These are phyloP conservation scores for Tylopilus sp. DNA, from an alignment of 768 basidiomycete species.

Conservation along the genomic window DNA sequence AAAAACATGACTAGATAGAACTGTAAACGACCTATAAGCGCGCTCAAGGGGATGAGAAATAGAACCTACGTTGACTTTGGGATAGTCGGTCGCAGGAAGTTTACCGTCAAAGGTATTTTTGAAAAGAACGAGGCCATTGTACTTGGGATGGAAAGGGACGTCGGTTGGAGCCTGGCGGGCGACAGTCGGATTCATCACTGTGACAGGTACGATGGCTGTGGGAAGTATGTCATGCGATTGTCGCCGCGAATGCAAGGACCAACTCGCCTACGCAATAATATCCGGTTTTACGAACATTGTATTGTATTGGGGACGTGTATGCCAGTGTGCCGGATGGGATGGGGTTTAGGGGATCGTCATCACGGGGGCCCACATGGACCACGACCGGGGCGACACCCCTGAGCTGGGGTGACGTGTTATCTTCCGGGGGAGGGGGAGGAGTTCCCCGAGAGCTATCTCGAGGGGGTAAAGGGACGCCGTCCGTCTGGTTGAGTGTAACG, in stretches of 20 bases:
- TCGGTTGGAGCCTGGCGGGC: slow-evolving; percentile 43
- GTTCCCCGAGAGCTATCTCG: slow-evolving; percentile 63
- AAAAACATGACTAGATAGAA: slow-evolving; percentile 87
- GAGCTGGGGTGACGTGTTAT: slow-evolving; percentile 51
- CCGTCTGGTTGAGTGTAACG: slow-evolving; percentile 52
- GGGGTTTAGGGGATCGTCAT: slow-evolving; percentile 38
- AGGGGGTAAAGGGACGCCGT: slow-evolving; percentile 31
- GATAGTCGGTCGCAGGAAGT: slow-evolving; percentile 91
- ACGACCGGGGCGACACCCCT: slow-evolving; percentile 14
- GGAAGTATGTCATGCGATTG: slow-evolving; percentile 1
- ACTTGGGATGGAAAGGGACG: slow-evolving; percentile 68
- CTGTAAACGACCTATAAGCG: slow-evolving; percentile 35
- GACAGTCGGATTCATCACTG: slow-evolving; percentile 48
- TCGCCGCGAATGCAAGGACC: neutral
- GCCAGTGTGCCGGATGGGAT: slow-evolving; percentile 47
- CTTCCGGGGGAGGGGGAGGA: slow-evolving; percentile 48
- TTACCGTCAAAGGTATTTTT: slow-evolving; percentile 85
- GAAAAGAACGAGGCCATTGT: slow-evolving; percentile 79
- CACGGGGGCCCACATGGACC: slow-evolving; percentile 14
- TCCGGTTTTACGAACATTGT: slow-evolving; percentile 80
- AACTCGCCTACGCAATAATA: slow-evolving; percentile 93
- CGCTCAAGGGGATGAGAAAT: neutral
- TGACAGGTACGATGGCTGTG: slow-evolving; percentile 84
- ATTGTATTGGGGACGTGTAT: slow-evolving; percentile 75
- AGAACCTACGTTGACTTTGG: slow-evolving; percentile 86